Percentiles rank a stretch among this genome's conserved stretches.
Conservation (phyloP, 176 grass and related monocot genomes). For the Ananas comosus region DNA sequence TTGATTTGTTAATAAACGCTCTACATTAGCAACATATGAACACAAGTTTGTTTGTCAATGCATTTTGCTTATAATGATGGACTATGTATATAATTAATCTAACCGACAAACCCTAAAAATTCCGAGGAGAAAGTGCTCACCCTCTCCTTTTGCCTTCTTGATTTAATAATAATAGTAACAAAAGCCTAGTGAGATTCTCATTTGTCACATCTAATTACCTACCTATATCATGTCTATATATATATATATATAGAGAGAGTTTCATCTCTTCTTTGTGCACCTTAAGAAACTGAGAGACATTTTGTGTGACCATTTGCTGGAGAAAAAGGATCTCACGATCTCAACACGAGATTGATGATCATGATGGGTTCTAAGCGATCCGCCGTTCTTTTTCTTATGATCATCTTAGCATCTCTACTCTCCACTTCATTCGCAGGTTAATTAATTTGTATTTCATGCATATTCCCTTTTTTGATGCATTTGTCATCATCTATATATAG, state of each 20-base stretch:
- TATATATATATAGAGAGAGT: background rate
- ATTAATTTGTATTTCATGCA: background rate
- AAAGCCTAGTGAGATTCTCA: background rate
- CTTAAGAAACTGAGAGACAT: background rate
- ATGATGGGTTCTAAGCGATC: background rate
- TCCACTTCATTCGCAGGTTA: background rate
- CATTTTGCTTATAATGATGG: background rate
- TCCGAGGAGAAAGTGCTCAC: background rate
- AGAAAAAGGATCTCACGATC: too few relatives aligned
- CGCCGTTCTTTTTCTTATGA: background rate
- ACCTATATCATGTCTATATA: background rate
- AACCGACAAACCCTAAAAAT: background rate
- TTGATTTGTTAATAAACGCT: background rate
- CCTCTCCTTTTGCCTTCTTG: background rate
- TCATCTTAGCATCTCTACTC: background rate
- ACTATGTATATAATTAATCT: background rate
- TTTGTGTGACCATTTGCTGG: too few relatives aligned
- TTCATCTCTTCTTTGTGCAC: background rate
- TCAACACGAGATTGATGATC: background rate
- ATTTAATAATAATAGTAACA: background rate
- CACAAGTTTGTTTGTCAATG: background rate
- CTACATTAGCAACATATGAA: background rate
- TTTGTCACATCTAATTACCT: background rate
- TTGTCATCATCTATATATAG: background rate
- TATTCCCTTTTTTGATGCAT: background rate